phyloP scores from a whole-genome alignment of 768 basidiomycete genomes.

The Tylopilus vinaceipallidus region DNA sequence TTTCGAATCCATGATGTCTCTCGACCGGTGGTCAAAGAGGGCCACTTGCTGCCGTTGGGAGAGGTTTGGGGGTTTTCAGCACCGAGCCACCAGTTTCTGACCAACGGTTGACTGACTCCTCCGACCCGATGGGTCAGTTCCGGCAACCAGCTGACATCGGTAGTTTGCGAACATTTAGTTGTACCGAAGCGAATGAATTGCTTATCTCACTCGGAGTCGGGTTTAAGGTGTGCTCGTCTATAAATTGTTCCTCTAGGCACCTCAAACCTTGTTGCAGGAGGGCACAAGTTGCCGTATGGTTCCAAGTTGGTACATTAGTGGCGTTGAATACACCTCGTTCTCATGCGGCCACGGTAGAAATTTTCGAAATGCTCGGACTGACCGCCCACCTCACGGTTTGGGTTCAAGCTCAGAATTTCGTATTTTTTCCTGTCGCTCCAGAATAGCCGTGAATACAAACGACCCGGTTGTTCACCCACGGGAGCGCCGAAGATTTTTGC shows the following conservation, averaged over 20 bases:
- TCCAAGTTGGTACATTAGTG: slow-evolving; percentile 1
- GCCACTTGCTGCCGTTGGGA: too few species aligned
- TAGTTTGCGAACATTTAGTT: slow-evolving; percentile 5
- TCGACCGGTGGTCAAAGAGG: background rate
- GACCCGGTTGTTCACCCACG: slow-evolving; percentile 8
- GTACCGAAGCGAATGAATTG: slow-evolving; percentile 30
- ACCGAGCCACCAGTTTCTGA: background rate
- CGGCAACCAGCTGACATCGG: slow-evolving; percentile 12
- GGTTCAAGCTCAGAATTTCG: slow-evolving; percentile 11
- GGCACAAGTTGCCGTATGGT: too few species aligned
- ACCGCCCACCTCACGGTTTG: slow-evolving; percentile 13
- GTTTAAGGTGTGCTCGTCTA: slow-evolving; percentile 22
- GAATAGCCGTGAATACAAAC: slow-evolving; percentile 4
- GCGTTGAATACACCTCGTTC: slow-evolving; percentile 3
- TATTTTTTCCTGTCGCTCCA: background rate
- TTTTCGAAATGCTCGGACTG: background rate
- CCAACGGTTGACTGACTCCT: too few species aligned
- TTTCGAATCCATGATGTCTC: slow-evolving; percentile 1
- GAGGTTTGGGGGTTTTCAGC: too few species aligned
- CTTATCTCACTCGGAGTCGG: slow-evolving; percentile 22
- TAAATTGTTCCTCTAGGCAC: slow-evolving; percentile 3
- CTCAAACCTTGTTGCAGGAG: slow-evolving; percentile 22
- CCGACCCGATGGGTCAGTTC: too few species aligned
- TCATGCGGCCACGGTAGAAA: too few species aligned
- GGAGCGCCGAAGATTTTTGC: background rate